Conservation (phyloP, 2,329 filamentous ascomycete genomes). For the Alternaria sp. region DNA sequence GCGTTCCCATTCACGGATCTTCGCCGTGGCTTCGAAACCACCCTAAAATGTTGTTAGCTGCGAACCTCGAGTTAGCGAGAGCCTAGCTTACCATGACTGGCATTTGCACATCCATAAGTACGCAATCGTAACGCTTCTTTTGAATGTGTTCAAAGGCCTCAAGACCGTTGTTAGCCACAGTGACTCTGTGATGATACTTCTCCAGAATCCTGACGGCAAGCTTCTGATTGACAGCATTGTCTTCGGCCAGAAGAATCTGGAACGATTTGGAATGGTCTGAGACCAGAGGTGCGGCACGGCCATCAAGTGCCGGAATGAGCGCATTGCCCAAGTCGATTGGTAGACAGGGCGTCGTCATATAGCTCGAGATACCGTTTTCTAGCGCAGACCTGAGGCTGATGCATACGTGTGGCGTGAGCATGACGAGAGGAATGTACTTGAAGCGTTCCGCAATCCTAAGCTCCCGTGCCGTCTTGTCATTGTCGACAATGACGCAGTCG, state of each 20-base stretch:
- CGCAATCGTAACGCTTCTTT: constrained; percentile 91
- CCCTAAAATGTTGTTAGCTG: constrained; percentile 66
- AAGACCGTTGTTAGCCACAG: constrained; percentile 92
- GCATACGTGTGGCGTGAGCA: constrained; percentile 86
- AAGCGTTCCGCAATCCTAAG: constrained; percentile 90
- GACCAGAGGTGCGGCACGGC: constrained; percentile 86
- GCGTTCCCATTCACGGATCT: constrained; percentile 94
- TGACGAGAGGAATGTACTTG: constrained; percentile 96
- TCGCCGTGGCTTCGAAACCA: constrained; percentile 94
- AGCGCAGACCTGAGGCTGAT: constrained; percentile 93
- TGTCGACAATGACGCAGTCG: constrained; percentile 96
- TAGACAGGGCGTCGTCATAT: constrained; percentile 96
- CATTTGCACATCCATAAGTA: constrained; percentile 99
- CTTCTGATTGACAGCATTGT: constrained; percentile 97
- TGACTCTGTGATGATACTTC: constrained; percentile 93
- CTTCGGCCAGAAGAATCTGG: constrained; percentile 92
- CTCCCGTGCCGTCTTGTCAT: constrained; percentile 85
- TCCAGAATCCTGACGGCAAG: constrained; percentile 96
- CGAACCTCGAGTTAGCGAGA: neutral
- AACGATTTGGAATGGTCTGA: constrained; percentile 96
- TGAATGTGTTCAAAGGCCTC: constrained; percentile 94
- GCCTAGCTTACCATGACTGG: constrained; percentile 82
- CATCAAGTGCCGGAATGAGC: constrained; percentile 94
- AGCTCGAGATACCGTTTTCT: constrained; percentile 96
- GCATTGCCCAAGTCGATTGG: constrained; percentile 95